Base-by-base conservation (phyloP, 78 protist species). In the Planoprotostelium fungivorum region DNA sequence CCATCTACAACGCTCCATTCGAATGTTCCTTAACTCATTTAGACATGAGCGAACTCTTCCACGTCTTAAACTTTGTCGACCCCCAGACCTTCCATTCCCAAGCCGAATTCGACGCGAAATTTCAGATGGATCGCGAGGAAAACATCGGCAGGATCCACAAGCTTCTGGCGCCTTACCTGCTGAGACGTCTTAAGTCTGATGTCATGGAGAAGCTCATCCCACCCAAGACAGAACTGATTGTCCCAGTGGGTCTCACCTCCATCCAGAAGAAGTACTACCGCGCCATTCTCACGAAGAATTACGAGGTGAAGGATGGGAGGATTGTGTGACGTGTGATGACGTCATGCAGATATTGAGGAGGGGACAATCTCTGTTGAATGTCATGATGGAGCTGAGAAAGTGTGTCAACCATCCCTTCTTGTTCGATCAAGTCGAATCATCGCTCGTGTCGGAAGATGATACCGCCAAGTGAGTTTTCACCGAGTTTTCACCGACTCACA, bases 371-470 rank as follows among this genome's bases (percentile, higher is more conserved):
- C 88, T 97, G 35, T 73, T 88, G 36, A 98, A 98, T 92, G 35
- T 98, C 34, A 89, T 91, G 94, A 98, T 97, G 99, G 99, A 98
- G 90, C 96, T 98, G 37, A 91, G 99, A n/a, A 98, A 98, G 92
- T 88, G 93, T 86, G 96, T 98, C 95, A 98, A 97, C 92, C 99
- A 98, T 73, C 99, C 99, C 1, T 97, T 89, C 85, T 89, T 97
- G 34, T 91, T 96, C 37, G 89, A 92, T 31, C 98, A 98, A 29
- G 97, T 88, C 0, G 98, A 97, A 0, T 88, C 84, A 51, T 38
- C 88, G 28, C 35, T 91, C 35, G 94, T n/a, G n/a, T n/a, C n/a
- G n/a, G n/a, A n/a, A n/a, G n/a, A n/a, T n/a, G n/a, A n/a, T n/a
- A n/a, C n/a, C n/a, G n/a, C n/a, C n/a, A n/a, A n/a, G n/a, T n/a